Evolutionary conservation across 108 stramenopile species (phyloP).

Genomic region (Chaetoceros muelleri): DNA sequence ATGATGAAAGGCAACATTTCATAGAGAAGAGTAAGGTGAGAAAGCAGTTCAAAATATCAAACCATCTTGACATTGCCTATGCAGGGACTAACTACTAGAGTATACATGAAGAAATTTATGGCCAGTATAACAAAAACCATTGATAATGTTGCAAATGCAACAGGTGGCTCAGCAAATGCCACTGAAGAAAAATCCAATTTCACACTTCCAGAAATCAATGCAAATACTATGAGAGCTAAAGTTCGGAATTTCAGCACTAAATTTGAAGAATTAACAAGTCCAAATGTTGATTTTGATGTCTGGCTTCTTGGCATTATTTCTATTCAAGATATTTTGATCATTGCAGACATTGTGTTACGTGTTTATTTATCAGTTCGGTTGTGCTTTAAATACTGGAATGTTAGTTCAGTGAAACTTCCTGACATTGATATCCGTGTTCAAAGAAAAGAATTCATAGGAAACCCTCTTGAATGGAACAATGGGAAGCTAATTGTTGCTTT

Average conservation of each 20-base stretch:
- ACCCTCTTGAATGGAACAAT: constrained; percentile 27
- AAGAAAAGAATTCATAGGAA: constrained; percentile 11
- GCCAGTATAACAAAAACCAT: background rate
- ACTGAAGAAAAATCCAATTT: no score
- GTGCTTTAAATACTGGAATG: constrained; percentile 27
- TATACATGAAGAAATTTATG: background rate
- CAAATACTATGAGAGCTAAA: no score
- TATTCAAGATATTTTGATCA: constrained; percentile 21
- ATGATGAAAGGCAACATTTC: constrained; percentile 18
- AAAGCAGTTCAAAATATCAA: background rate
- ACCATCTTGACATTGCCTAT: background rate
- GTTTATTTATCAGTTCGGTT: constrained; percentile 19
- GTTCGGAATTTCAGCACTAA: no score
- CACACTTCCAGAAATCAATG: no score
- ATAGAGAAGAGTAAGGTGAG: constrained; percentile 16
- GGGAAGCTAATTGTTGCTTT: constrained; percentile 13
- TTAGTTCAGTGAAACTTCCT: constrained; percentile 24
- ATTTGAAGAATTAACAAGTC: no score
- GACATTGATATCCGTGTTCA: constrained; percentile 23
- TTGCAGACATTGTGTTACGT: constrained; percentile 21
- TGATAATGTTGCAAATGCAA: background rate
- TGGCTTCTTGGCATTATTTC: constrained; percentile 20
- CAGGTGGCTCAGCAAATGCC: constrained; percentile 8
- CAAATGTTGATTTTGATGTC: constrained; percentile 25
- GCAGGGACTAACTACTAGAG: background rate